Conservation (phyloP, 805 yeast genomes). For the Suhomyces kilbournensis region DNA sequence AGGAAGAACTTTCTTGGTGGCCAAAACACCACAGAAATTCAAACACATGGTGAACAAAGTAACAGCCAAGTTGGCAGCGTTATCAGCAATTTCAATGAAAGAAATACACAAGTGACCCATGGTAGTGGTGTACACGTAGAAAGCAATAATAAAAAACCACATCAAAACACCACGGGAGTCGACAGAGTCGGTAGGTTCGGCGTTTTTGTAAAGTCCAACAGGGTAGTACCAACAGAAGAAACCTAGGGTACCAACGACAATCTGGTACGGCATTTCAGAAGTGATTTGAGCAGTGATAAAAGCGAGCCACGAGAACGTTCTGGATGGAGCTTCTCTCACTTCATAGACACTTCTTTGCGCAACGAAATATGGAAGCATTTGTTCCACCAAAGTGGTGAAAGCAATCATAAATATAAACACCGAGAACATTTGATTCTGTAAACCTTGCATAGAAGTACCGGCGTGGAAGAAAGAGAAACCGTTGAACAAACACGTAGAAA, state of each 20-base stretch:
- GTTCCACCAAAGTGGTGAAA: slow-evolving; percentile 57
- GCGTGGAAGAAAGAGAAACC: slow-evolving; percentile 77
- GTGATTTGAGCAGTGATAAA: slow-evolving; percentile 60
- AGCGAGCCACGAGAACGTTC: slow-evolving; percentile 64
- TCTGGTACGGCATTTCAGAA: slow-evolving; percentile 66
- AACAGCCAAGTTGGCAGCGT: slow-evolving; percentile 61
- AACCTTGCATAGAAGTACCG: slow-evolving; percentile 34
- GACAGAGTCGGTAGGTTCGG: slow-evolving; percentile 46
- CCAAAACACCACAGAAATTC: slow-evolving; percentile 78
- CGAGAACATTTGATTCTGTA: slow-evolving; percentile 69
- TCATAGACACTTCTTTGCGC: slow-evolving; percentile 65
- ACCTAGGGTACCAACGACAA: slow-evolving; percentile 61
- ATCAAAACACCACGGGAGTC: slow-evolving; percentile 59
- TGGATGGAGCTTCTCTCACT: slow-evolving; percentile 71
- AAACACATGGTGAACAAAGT: slow-evolving; percentile 60
- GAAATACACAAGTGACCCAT: slow-evolving; percentile 60
- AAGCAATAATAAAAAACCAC: slow-evolving; percentile 42
- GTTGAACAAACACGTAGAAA: slow-evolving; percentile 54
- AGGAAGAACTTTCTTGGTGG: slow-evolving; percentile 59
- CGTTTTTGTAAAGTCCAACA: slow-evolving; percentile 40
- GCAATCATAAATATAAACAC: slow-evolving; percentile 64
- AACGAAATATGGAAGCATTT: slow-evolving; percentile 54
- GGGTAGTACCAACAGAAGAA: slow-evolving; percentile 47
- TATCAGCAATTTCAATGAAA: slow-evolving; percentile 55
- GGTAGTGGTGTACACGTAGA: slow-evolving; percentile 54